Base-by-base conservation (phyloP, 805 yeast species). In the Monosporozyma unispora region DNA sequence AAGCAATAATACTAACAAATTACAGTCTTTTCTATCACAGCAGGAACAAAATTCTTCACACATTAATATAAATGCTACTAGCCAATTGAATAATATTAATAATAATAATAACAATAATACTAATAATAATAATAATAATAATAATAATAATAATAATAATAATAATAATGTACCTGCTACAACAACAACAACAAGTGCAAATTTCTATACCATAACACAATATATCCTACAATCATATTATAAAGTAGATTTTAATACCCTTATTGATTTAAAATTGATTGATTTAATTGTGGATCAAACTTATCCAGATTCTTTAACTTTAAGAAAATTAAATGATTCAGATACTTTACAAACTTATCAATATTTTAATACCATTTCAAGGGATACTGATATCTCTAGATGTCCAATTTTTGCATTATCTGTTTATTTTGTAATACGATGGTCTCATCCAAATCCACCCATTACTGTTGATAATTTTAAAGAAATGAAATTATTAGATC, bases 261-360 rank as follows among this genome's bases (percentile, higher is more conserved):
- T 62, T 44, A 47, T 48, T 3, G 47, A 57, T 21, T 48, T 66
- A 28, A 58, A 54, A 38, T 48, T 64, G 31, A 56, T 59, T 18
- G 70, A 66, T 48, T 49, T 66, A 37, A 60, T 64, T 11, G 67
- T 64, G 8, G 70, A 66, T 48, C 67, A 64, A 54, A 64, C 69
- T 9, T 66, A 63, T 45, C 60, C 68, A 8, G 62, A 64, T 48
- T 57, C 68, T 3, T 51, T 66, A 40, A 64, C 70, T n/a, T 55
- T 66, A 37, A 55, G 70, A 47, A 64, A 63, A 47, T 49, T 66
- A 42, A 63, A 63, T 51, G 33, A 35, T 5, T 10, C 46, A 10
- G 41, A 42, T 18, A 45, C 50, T 9, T 45, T 25, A 37, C 55
- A 53, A 40, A 58, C 64, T 3, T 66, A 66, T 47, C 59, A 60